These are phyloP conservation scores for Colletotrichum navitas DNA, from an alignment of 2,329 filamentous ascomycete species.

Conservation along the genomic window DNA sequence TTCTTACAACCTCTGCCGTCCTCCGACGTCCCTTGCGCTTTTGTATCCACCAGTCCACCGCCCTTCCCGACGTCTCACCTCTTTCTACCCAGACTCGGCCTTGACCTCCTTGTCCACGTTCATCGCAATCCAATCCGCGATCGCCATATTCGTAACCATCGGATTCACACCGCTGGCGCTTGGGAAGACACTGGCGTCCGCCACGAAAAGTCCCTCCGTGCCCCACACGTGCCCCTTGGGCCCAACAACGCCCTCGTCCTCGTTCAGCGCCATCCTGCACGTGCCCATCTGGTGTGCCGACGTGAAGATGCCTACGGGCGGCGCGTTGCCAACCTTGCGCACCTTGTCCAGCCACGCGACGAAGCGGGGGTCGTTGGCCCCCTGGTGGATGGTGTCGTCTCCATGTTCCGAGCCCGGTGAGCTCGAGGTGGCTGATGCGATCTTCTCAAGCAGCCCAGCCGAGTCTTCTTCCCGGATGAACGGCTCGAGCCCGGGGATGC, in stretches of 20 bases:
- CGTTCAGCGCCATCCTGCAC: conserved; percentile 75
- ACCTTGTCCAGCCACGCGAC: conserved; percentile 69
- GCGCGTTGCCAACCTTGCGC: conserved; percentile 61
- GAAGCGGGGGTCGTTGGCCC: conserved; percentile 70
- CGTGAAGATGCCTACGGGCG: conserved; percentile 66
- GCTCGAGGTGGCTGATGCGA: conserved; percentile 10
- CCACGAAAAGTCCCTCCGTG: conserved; percentile 73
- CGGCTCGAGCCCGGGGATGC: conserved; percentile 71
- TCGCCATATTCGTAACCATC: conserved; percentile 82
- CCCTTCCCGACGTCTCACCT: no score
- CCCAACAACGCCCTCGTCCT: conserved; percentile 69
- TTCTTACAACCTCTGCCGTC: background rate
- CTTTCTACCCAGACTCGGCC: conserved; percentile 2
- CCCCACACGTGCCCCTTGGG: conserved; percentile 74
- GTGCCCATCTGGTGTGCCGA: conserved; percentile 88
- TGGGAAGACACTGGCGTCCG: conserved; percentile 82
- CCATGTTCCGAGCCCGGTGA: conserved; percentile 6
- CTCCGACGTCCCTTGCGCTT: background rate
- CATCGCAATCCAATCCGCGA: conserved; percentile 74
- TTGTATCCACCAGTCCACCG: no score
- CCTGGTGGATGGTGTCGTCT: conserved; percentile 36
- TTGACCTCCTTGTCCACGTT: conserved; percentile 64
- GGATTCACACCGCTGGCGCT: conserved; percentile 84
- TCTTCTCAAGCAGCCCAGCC: conserved; percentile 42
- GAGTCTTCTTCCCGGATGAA: conserved; percentile 62